Evolutionary conservation across 352 stramenopile species (phyloP).

Genomic region (Phytophthora meadii): DNA sequence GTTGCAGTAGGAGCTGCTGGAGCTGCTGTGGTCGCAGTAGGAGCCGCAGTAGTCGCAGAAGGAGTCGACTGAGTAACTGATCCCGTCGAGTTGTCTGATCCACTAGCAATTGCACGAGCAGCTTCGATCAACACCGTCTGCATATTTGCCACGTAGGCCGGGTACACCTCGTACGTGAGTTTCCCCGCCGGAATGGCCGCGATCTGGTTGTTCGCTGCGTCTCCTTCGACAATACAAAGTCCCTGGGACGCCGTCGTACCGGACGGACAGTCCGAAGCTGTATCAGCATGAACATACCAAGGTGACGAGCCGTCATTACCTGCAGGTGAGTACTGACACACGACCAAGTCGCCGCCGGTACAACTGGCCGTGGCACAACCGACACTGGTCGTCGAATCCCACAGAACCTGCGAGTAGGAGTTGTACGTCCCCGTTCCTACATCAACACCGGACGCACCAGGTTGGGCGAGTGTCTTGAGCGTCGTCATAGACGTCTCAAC

Average conservation of each 20-base stretch:
- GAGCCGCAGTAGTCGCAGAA: conserved; percentile 1
- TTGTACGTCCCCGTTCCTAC: conserved; percentile 72
- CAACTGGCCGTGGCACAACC: conserved; percentile 68
- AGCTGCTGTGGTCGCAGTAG: conserved; percentile 1
- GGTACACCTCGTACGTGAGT: conserved; percentile 68
- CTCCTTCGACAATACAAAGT: conserved; percentile 61
- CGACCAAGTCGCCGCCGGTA: conserved; percentile 46
- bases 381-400: conserved; percentile 62
- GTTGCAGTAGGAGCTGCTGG: conserved; percentile 6
- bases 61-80: conserved; percentile 8
- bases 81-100: conserved; percentile 9
- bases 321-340: conserved; percentile 66
- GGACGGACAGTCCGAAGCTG: conserved; percentile 54
- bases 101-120: conserved; percentile 36
- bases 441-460: conserved; percentile 42
- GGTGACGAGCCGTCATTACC: conserved; percentile 59
- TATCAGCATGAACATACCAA: conserved; percentile 68
- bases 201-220: conserved; percentile 57
- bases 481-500: conserved; percentile 56
- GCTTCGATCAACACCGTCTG: conserved; percentile 55
- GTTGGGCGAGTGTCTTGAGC: conserved; percentile 54
- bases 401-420: conserved; percentile 83
- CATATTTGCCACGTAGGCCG: conserved; percentile 58
- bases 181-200: conserved; percentile 59
- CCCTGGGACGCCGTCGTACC: conserved; percentile 52